Conservation (phyloP, 78 protist species). For the Dictyostelium purpureum region DNA sequence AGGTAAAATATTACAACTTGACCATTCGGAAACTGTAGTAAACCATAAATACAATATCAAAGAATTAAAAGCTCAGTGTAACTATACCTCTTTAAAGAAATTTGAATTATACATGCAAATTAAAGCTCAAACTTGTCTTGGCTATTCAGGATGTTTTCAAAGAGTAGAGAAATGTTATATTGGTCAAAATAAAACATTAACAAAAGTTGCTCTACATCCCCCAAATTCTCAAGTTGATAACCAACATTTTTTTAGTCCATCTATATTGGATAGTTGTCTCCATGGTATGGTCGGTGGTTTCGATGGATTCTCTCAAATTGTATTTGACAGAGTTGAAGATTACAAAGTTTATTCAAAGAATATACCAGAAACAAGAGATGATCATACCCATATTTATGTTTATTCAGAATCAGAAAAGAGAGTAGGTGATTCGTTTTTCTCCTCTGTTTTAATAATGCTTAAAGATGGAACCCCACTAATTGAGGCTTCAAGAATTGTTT, state of each 20-base stretch:
- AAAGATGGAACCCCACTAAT: background rate
- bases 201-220: background rate
- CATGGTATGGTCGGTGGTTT: background rate
- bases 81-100: background rate
- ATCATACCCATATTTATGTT: background rate
- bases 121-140: background rate
- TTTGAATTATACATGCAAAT: background rate
- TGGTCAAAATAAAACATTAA: background rate
- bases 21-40: background rate
- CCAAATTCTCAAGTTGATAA: background rate
- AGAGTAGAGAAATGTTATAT: background rate
- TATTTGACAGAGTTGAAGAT: slow-evolving; percentile 3
- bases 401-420: background rate
- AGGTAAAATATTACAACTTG: background rate
- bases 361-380: background rate
- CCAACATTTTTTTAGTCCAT: background rate
- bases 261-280: background rate
- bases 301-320: background rate
- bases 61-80: background rate
- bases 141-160: background rate
- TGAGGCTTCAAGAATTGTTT: background rate
- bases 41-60: background rate
- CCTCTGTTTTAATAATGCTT: background rate
- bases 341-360: background rate
- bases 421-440: background rate